These are phyloP conservation scores for Vigna hirtella DNA, from an alignment of 306 rosid species.

Conservation along the genomic window DNA sequence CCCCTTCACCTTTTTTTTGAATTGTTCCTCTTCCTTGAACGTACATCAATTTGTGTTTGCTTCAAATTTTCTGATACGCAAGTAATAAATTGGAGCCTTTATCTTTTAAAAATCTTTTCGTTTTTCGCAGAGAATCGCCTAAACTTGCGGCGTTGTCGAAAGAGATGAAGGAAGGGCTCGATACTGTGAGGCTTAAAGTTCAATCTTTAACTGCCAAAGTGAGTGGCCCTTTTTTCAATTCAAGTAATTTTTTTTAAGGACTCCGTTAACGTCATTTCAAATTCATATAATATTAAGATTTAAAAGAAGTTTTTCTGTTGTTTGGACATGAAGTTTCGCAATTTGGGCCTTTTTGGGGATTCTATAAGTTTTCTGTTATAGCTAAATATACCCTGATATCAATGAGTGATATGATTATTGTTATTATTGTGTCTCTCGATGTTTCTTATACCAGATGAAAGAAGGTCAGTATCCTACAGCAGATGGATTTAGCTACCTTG, in stretches of 20 bases:
- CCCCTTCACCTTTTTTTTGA: background rate
- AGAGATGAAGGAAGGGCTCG: constrained; percentile 89
- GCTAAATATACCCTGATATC: too few relatives aligned
- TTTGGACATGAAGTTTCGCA: background rate
- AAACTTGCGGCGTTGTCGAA: constrained; percentile 69
- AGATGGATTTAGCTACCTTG: constrained; percentile 89
- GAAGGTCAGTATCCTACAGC: constrained; percentile 66
- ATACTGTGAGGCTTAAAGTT: constrained; percentile 63
- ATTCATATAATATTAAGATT: too few relatives aligned
- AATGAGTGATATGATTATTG: too few relatives aligned
- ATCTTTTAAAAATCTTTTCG: constrained; percentile 1
- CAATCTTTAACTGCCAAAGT: constrained; percentile 80
- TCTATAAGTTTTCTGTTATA: background rate
- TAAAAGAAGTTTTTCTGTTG: background rate
- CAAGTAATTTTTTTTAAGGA: background rate
- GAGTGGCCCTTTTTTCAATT: background rate
- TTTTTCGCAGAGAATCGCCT: constrained; percentile 61
- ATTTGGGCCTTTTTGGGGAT: background rate
- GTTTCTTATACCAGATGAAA: constrained; percentile 61
- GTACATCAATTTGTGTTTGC: background rate
- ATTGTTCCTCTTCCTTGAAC: background rate
- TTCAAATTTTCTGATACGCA: too few relatives aligned
- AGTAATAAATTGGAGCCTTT: background rate
- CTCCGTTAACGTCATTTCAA: too few relatives aligned
- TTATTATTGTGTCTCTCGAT: background rate